These are phyloP conservation scores for Scytalidium sp. DNA, from an alignment of 2,329 filamentous ascomycete genomes.

Conservation along the genomic window DNA sequence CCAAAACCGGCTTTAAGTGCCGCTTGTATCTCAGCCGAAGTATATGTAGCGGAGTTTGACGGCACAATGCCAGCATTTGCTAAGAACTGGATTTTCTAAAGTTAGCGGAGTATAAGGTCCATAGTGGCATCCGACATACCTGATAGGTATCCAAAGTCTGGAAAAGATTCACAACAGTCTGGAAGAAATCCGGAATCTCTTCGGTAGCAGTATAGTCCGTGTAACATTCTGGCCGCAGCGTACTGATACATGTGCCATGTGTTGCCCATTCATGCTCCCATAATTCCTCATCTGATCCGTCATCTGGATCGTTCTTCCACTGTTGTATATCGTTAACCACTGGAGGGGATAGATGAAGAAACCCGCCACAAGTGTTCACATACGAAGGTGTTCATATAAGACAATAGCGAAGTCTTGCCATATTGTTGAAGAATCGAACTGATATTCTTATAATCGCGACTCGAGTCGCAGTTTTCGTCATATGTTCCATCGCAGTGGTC, in stretches of 20 bases:
- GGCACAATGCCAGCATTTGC: constrained; percentile 54
- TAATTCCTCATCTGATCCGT: constrained; percentile 45
- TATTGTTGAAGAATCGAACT: constrained; percentile 48
- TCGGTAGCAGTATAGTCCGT: constrained; percentile 52
- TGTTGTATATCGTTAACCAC: not conserved
- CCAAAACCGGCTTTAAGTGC: constrained; percentile 39
- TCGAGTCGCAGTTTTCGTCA: constrained; percentile 51
- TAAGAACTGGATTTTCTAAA: constrained; percentile 40
- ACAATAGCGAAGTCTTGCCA: constrained; percentile 45
- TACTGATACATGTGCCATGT: constrained; percentile 66
- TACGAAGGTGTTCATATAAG: constrained; percentile 60
- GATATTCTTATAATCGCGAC: constrained; percentile 55
- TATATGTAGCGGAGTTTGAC: constrained; percentile 30
- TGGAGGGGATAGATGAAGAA: constrained; percentile 41
- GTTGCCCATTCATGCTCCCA: constrained; percentile 73
- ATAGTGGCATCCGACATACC: constrained; percentile 3
- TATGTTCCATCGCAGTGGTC: constrained; percentile 56
- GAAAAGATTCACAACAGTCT: constrained; percentile 60
- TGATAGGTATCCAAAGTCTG: constrained; percentile 59
- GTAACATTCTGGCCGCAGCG: constrained; percentile 64
- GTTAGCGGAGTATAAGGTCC: not conserved
- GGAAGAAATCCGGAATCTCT: constrained; percentile 66
- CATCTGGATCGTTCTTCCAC: constrained; percentile 40
- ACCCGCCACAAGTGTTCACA: constrained; percentile 22
- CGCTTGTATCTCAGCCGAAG: constrained; percentile 32